phyloP scores from a whole-genome alignment of 1,284 basidiomycete species.

The Trichosporon inkin region DNA sequence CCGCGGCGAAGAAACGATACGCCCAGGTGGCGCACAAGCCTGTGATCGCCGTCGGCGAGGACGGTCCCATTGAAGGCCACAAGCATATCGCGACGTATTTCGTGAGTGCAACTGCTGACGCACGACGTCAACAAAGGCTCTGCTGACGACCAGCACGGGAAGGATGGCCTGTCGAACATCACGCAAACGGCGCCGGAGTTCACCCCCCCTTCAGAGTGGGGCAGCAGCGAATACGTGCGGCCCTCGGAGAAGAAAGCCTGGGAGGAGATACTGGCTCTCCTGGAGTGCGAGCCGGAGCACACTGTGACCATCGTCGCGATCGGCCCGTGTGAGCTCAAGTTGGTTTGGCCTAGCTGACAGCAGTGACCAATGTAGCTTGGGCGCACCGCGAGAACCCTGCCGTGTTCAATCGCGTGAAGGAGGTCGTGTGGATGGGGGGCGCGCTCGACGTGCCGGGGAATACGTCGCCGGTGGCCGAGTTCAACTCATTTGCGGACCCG shows the following conservation, averaged over 20 bases:
- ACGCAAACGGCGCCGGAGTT: conserved; percentile 70
- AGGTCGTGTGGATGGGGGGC: conserved; percentile 92
- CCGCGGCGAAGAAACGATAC: conserved; percentile 58
- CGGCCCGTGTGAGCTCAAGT: conserved; percentile 59
- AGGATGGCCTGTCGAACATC: conserved; percentile 77
- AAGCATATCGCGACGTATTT: conserved; percentile 82
- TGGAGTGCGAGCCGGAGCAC: conserved; percentile 59
- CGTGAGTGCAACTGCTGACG: conserved; percentile 31
- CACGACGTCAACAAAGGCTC: no score
- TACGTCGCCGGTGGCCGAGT: conserved; percentile 77
- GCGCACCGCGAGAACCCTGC: conserved; percentile 61
- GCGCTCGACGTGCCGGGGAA: conserved; percentile 90
- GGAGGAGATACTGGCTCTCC: conserved; percentile 65
- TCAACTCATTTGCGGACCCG: conserved; percentile 91
- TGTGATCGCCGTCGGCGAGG: conserved; percentile 63
- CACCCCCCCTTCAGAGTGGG: conserved; percentile 46
- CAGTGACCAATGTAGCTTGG: conserved; percentile 74
- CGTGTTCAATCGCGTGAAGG: conserved; percentile 58
- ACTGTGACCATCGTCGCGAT: conserved; percentile 78
- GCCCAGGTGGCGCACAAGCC: conserved; percentile 60
- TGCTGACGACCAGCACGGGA: conserved; percentile 51
- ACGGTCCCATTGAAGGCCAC: conserved; percentile 70
- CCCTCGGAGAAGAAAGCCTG: conserved; percentile 47
- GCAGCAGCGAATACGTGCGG: background rate
- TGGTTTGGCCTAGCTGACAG: background rate